Evolutionary conservation across 768 basidiomycete species (phyloP).

Genomic region (Floccularia luteovirens): DNA sequence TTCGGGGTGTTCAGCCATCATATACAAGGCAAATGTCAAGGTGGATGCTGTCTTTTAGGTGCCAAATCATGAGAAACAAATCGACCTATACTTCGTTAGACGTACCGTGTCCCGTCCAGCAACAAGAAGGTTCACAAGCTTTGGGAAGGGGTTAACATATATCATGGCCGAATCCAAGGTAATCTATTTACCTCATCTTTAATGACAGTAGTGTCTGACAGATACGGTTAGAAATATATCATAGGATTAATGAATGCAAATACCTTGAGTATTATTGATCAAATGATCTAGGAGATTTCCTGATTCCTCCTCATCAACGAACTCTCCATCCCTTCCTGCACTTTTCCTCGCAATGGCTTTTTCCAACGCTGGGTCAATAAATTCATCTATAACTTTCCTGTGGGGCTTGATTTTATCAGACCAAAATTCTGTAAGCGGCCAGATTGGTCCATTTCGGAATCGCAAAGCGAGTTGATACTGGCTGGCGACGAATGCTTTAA

Average conservation of each 20-base stretch:
- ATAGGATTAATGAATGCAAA: background rate
- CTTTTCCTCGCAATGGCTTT: slow-evolving; percentile 7
- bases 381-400: slow-evolving; percentile 7
- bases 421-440: slow-evolving; percentile 24
- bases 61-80: background rate
- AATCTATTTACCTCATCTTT: slow-evolving; percentile 30
- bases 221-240: background rate
- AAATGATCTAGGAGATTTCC: slow-evolving; percentile 39
- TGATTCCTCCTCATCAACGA: slow-evolving; percentile 23
- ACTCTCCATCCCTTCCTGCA: slow-evolving; percentile 6
- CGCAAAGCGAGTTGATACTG: slow-evolving; percentile 3
- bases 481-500: slow-evolving; percentile 6
- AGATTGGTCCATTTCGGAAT: slow-evolving; percentile 14
- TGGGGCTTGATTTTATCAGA: slow-evolving; percentile 7
- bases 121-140: slow-evolving; percentile 43
- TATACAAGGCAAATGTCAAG: slow-evolving; percentile 32
- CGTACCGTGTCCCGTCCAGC: slow-evolving; percentile 51
- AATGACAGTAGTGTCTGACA: slow-evolving; percentile 21
- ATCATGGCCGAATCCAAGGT: too few species aligned
- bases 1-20: slow-evolving; percentile 28
- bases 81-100: background rate
- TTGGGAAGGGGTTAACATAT: slow-evolving; percentile 1
- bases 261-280: slow-evolving; percentile 44
- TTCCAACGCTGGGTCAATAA: slow-evolving; percentile 9
- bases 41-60: slow-evolving; percentile 34